These are phyloP conservation scores for Gymnopilus dilepis DNA, from an alignment of 768 basidiomycete species.

Conservation along the genomic window DNA sequence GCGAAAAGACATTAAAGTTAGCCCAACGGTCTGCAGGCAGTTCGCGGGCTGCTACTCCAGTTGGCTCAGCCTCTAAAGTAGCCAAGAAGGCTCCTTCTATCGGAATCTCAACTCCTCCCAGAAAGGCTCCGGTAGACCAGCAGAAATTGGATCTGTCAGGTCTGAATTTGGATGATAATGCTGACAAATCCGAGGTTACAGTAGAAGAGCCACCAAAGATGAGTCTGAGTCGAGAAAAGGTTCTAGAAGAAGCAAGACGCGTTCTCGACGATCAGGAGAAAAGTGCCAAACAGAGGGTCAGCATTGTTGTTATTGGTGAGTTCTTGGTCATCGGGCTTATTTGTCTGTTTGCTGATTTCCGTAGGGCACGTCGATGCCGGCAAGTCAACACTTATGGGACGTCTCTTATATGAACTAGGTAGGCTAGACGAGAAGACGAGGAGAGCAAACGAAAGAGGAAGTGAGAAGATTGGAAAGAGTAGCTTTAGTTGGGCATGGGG, in stretches of 20 bases:
- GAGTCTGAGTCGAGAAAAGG: slow-evolving; percentile 74
- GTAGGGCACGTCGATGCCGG: slow-evolving; percentile 98
- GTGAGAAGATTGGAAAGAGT: slow-evolving; percentile 87
- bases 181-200: slow-evolving; percentile 44
- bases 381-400: slow-evolving; percentile 97
- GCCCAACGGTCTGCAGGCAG: slow-evolving; percentile 50
- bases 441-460: slow-evolving; percentile 86
- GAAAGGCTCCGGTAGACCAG: slow-evolving; percentile 47
- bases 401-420: slow-evolving; percentile 91
- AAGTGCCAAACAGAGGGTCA: slow-evolving; percentile 71
- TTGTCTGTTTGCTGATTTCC: slow-evolving; percentile 1
- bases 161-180: slow-evolving; percentile 59
- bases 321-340: slow-evolving; percentile 3
- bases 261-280: slow-evolving; percentile 51
- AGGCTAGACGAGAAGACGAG: slow-evolving; percentile 85
- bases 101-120: slow-evolving; percentile 46
- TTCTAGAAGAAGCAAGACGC: slow-evolving; percentile 79
- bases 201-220: slow-evolving; percentile 68
- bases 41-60: slow-evolving; percentile 52
- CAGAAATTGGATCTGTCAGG: slow-evolving; percentile 75
- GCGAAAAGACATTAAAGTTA: slow-evolving; percentile 73
- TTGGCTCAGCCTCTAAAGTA: slow-evolving; percentile 46
- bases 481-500: slow-evolving; percentile 99
- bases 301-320: slow-evolving; percentile 91
- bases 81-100: slow-evolving; percentile 45